Evolutionary conservation across 2,329 filamentous ascomycete species (phyloP).

Genomic region (Aotearoamyces nothofagi): DNA sequence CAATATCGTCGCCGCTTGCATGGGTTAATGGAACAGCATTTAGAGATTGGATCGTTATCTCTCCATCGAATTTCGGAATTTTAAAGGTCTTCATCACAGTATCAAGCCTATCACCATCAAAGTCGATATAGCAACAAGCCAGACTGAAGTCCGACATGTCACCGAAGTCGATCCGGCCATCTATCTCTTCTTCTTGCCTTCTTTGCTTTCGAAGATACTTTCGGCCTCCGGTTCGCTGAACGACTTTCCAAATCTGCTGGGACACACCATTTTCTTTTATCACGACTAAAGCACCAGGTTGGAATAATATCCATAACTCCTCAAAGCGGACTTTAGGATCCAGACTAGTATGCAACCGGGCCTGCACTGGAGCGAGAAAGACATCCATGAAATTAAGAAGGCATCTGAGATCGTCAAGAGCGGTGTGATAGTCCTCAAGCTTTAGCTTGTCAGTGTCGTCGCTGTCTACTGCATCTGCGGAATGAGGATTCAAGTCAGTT

Average conservation of each 20-base stretch:
- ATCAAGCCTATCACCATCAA: slow-evolving; percentile 1
- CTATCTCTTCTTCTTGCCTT: background rate
- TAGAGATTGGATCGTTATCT: slow-evolving; percentile 4
- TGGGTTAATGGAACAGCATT: slow-evolving; percentile 3
- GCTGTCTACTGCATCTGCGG: no score
- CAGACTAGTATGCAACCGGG: background rate
- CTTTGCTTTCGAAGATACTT: background rate
- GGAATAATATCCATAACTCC: slow-evolving; percentile 5
- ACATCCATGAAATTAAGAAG: background rate
- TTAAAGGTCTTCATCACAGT: background rate
- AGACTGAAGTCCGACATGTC: slow-evolving; percentile 1
- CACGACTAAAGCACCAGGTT: slow-evolving; percentile 3
- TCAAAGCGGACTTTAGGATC: slow-evolving; percentile 3
- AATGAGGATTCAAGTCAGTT: background rate
- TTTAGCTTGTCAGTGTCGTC: no score
- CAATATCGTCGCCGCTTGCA: background rate
- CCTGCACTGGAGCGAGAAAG: background rate
- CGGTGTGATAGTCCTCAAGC: no score
- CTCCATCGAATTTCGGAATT: background rate
- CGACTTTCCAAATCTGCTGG: slow-evolving; percentile 2
- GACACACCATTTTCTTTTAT: slow-evolving; percentile 2
- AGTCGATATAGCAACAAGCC: slow-evolving; percentile 5
- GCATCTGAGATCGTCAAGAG: background rate
- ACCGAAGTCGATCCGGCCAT: background rate
- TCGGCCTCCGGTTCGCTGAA: background rate